A percentile compares a stretch with the other conserved stretches of the same genome.
Evolutionary conservation across 495 filamentous ascomycete species (phyloP).

Genomic region (Penicillium nucicola): DNA sequence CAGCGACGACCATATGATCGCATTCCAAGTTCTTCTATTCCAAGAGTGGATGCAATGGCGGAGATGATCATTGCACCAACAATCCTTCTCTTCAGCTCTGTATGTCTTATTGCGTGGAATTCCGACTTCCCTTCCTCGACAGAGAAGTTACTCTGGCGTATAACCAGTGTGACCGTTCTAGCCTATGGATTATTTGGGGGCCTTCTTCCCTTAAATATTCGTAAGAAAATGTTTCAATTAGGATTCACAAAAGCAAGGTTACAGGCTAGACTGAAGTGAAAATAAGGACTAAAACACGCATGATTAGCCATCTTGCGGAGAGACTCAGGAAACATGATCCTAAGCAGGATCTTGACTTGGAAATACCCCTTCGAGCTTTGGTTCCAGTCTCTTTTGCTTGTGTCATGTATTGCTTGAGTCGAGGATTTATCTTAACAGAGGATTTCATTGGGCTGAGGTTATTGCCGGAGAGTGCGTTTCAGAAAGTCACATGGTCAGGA

Average conservation of each 20-base stretch:
- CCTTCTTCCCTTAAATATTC: not conserved
- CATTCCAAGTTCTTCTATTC: slow-evolving; percentile 14
- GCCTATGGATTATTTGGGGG: slow-evolving; percentile 10
- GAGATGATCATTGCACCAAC: slow-evolving; percentile 11
- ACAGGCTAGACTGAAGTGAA: not conserved
- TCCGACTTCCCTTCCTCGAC: slow-evolving; percentile 17
- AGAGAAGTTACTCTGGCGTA: slow-evolving; percentile 29
- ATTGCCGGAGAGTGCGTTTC: slow-evolving; percentile 25
- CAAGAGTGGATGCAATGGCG: slow-evolving; percentile 1
- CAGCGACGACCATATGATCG: slow-evolving; percentile 13
- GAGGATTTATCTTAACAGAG: slow-evolving; percentile 30
- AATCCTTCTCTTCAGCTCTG: slow-evolving; percentile 14
- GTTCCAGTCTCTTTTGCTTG: slow-evolving; percentile 13
- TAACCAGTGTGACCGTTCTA: slow-evolving; percentile 11
- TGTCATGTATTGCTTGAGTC: slow-evolving; percentile 15
- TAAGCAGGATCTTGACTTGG: slow-evolving; percentile 8
- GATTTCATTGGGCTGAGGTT: slow-evolving; percentile 30
- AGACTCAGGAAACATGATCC: slow-evolving; percentile 19
- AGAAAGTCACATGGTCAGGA: slow-evolving; percentile 23
- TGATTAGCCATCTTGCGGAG: not conserved
- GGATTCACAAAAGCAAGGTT: not conserved
- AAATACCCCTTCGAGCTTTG: slow-evolving; percentile 10
- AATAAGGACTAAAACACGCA: not conserved
- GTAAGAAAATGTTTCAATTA: not conserved
- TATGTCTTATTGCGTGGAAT: slow-evolving; percentile 31